Evolutionary conservation across 257 asterid genomes (phyloP).

Genomic region (Oldenlandia corymbosa): DNA sequence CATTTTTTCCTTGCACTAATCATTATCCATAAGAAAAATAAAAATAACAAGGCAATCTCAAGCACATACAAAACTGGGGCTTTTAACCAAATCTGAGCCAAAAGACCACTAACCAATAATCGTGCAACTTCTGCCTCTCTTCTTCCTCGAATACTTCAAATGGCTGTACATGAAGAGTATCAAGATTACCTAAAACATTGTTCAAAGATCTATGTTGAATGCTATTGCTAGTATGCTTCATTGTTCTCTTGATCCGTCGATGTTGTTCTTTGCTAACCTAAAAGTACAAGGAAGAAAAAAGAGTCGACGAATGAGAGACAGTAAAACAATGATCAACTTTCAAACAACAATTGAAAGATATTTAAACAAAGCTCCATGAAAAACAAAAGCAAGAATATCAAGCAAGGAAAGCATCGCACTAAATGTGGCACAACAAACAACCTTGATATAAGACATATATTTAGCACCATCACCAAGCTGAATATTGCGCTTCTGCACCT

Average conservation of each 20-base stretch:
- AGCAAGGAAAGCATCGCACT: conserved; percentile 10
- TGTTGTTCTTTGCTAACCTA: conserved; percentile 95
- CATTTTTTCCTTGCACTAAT: no score
- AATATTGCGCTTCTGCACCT: conserved; percentile 51
- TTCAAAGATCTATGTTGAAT: conserved; percentile 63
- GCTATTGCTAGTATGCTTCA: conserved; percentile 64
- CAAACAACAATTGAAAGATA: not conserved
- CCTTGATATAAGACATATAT: conserved; percentile 96
- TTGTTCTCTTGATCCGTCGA: conserved; percentile 73
- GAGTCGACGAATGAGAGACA: not conserved
- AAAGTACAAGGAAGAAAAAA: conserved; percentile 8
- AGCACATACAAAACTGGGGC: conserved; percentile 15
- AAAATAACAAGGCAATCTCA: not conserved
- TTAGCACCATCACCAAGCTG: conserved; percentile 71
- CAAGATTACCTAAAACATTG: conserved; percentile 73
- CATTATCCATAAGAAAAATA: no score
- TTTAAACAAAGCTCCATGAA: conserved; percentile 1
- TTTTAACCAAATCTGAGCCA: conserved; percentile 18
- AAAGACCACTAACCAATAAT: conserved; percentile 59
- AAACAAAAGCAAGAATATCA: not conserved
- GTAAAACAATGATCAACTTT: not conserved
- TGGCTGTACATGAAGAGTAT: conserved; percentile 68
- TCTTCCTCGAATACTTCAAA: conserved; percentile 90
- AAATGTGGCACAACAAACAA: conserved; percentile 19
- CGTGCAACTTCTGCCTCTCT: conserved; percentile 75